Evolutionary conservation across 2,329 filamentous ascomycete species (phyloP), one percentile per base, ranked within the genome.

Genomic region (Aureobasidium sp.): DNA sequence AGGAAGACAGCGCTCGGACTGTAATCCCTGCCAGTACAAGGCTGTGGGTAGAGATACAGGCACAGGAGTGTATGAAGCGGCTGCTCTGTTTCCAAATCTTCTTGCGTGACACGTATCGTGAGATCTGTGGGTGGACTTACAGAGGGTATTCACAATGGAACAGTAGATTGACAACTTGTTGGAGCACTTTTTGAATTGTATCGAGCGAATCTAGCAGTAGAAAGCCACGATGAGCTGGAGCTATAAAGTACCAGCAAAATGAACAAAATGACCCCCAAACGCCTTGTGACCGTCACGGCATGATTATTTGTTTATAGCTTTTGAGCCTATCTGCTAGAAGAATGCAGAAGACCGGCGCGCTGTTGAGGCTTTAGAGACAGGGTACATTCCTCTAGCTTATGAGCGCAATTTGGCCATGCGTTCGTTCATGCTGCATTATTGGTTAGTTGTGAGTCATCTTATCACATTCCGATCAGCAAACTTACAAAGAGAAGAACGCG

Each of bases 401-500:
- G 19, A 49, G 39, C 48, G 59, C 53, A 73, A 62, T 66, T 74
- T 76, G 14, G 71, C 70, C 74, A 79, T 79, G 27, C 78, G 72
- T 68, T 78, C 74, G 69, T 77, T 79, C 78, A 80, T 80, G 68
- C 45, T 59, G 40, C 17, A 37, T 24, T 8, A 22, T 3, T 48
- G 8, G 33, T 58, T 39, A 58, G 54, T 47, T 15, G 31, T 14
- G 11, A 31, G 19, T 24, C 17, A 35, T 33, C 31, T 37, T 57
- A 22, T 27, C 19, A 39, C 40, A 58, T 48, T 58, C 54, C 54
- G 22, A 58, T 37, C 14, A 15, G 9, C 7, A 45, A 19, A 62
- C 61, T 62, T 58, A 62, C 61, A 62, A 62, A 39, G 61, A 62
- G 61, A 96, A 99, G 82, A 99, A 99, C 42, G 93, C 91, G 79